Base-by-base conservation (phyloP, 2,329 filamentous ascomycete genomes). In the Cercospora zeina region DNA sequence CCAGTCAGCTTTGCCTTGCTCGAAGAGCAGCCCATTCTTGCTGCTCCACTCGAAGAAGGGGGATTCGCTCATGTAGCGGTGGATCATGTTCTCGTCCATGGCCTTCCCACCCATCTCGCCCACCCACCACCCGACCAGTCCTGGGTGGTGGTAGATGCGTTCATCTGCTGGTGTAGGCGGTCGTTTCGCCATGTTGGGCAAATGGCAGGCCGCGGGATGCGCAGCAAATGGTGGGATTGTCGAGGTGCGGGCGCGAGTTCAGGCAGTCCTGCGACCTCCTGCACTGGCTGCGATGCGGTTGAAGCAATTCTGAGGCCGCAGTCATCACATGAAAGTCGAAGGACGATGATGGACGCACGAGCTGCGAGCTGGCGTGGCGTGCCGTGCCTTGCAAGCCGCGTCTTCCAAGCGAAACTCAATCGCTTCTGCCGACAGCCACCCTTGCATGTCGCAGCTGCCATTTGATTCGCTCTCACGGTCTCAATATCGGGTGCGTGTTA, bases 21-120 rank as follows among this genome's bases (percentile, higher is more conserved):
- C 77, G 65, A 82, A 75, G 54, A 84, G 75, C 9, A 83, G 78
- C 65, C 82, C 81, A 74, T 88, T 88, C 73, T 87, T 87, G 63
- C 82, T 85, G 13, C 79, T 81, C 24, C 77, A 74, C 64, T 88
- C 85, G 73, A 85, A 87, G 77, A 86, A 88, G n/a, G 83, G 84
- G 1, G 84, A 86, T 67, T 83, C 79, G 61, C 79, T 79, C 71
- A 88, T 86, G 74, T 88, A 88, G 70, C 83, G 84, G 59, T 87
- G 80, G 47, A 88, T 69, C 61, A 74, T 68, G 62, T 73, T 67
- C 79, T 84, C 73, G 63, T 72, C 68, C 68, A 73, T 74, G 31
- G 64, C 65, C 59, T 68, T 57, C 21, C 64, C 61, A 16, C 61
- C 65, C 58, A 60, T 61, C 8, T 61, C 47, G 16, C 58, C 61